A percentile compares a stretch with the other conserved stretches of the same genome.
phyloP scores from a whole-genome alignment of 768 basidiomycete genomes.

The Sarcodon aspratus region DNA sequence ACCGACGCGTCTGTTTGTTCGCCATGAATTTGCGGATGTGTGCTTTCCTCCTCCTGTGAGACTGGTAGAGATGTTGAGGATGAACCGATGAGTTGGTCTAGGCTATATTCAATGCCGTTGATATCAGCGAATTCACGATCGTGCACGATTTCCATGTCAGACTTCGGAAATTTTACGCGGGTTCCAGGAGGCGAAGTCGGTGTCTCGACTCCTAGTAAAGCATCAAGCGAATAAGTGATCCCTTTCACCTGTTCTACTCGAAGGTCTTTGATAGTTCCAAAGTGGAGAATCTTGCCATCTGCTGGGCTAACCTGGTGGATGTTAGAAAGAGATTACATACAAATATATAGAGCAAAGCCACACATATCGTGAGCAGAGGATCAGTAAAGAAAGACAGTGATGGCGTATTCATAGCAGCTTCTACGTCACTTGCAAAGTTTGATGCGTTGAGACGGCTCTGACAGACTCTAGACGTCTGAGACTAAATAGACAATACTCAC shows the following conservation, averaged over 20 bases:
- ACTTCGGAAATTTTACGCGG: constrained; percentile 28
- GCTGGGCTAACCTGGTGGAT: constrained; percentile 74
- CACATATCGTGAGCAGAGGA: neutral
- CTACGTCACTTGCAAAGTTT: too few species aligned
- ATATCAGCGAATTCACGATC: constrained; percentile 92
- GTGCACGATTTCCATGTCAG: constrained; percentile 54
- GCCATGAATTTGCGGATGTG: constrained; percentile 45
- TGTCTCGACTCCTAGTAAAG: constrained; percentile 71
- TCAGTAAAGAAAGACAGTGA: neutral
- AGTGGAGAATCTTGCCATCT: constrained; percentile 87
- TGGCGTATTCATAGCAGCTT: neutral
- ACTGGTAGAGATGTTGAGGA: constrained; percentile 31
- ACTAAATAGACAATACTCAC: constrained; percentile 27
- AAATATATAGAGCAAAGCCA: too few species aligned
- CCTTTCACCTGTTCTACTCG: constrained; percentile 97
- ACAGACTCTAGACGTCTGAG: neutral
- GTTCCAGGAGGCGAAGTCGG: constrained; percentile 29
- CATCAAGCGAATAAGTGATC: constrained; percentile 91
- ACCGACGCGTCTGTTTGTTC: constrained; percentile 70
- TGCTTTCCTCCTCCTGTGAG: constrained; percentile 18
- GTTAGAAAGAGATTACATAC: neutral
- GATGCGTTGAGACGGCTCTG: too few species aligned
- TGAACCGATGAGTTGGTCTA: constrained; percentile 78
- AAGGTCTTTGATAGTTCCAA: constrained; percentile 69
- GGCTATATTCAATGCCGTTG: constrained; percentile 92